Base-by-base conservation (phyloP, 2,329 filamentous ascomycete genomes). In the Rhinocladiella similis region DNA sequence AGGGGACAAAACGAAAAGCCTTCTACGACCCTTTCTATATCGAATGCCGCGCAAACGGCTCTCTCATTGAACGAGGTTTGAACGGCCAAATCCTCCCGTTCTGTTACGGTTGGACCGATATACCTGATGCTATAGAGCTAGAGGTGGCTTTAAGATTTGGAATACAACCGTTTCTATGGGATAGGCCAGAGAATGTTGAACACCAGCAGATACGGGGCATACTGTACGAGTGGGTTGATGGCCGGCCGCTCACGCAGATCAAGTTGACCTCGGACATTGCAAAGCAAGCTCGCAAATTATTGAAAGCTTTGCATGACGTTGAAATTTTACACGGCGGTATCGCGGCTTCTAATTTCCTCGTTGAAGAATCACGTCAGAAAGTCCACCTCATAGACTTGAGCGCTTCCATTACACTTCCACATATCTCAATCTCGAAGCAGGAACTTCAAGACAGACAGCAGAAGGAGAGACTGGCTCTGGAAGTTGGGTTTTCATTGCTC, bases 1-100 rank as follows among this genome's bases (percentile, higher is more conserved):
- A n/a, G 22, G 53, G 53, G 3, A 43, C 46, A 35, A 6, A 35
- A 6, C 53, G 46, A 35, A 9, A 22, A 43, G 35, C 33, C 46
- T 55, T 50, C 27, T 50, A 35, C 53, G 53, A 55, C n/a, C 45
- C 53, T 45, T 55, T 55, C 38, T 55, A 50, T 27, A 55, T 55
- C 36, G 53, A 55, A 50, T 55, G 53, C 27, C 53, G 46, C 25
- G 53, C 53, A 5, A 50, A 55, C 27, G 53, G 53, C 27, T 19
- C 53, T 7, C 46, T 55, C 22, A 50, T 50, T 55, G 7, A 49
- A 22, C 46, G 36, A 36, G 53, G 53, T 20, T 20, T 35, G 9
- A 50, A 55, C 16, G 53, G 53, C 36, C 33, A 45, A 13, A 50
- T 55, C 25, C 13, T 19, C 19, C 33, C 33, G 13, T 43, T 36